phyloP scores from a whole-genome alignment of 2,329 filamentous ascomycete genomes.

The Cryphonectria japonica region DNA sequence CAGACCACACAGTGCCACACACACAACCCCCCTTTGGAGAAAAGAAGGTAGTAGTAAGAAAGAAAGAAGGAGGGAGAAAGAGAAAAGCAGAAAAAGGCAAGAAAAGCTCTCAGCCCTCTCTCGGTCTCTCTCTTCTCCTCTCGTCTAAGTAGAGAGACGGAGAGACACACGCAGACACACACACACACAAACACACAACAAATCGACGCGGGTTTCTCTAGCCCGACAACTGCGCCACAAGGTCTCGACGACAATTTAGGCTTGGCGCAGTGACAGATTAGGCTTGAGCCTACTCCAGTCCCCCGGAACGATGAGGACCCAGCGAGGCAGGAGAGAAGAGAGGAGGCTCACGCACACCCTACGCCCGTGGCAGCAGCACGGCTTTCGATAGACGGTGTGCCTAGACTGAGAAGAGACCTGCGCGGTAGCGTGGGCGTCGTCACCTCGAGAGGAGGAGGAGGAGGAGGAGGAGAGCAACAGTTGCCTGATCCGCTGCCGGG shows the following conservation, averaged over 20 bases:
- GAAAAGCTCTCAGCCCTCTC: background rate
- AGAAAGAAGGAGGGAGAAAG: background rate
- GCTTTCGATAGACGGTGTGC: background rate
- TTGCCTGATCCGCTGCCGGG: conserved; percentile 4
- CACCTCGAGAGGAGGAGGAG: background rate
- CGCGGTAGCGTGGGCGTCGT: background rate
- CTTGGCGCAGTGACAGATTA: conserved; percentile 11
- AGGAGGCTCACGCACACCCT: background rate
- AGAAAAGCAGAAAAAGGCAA: background rate
- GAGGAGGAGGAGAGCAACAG: background rate
- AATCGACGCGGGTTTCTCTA: background rate
- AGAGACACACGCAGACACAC: background rate
- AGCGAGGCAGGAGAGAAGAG: background rate
- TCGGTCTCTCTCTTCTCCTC: background rate
- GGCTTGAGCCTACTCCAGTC: conserved; percentile 22
- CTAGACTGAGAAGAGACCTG: background rate
- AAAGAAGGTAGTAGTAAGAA: background rate
- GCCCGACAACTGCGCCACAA: background rate
- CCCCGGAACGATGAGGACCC: conserved; percentile 3
- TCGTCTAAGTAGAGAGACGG: background rate
- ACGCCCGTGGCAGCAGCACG: background rate
- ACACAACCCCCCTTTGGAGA: background rate
- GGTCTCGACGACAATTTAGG: background rate
- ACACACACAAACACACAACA: background rate
- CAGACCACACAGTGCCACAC: background rate